A percentile compares a stretch with the other conserved stretches of the same genome.
phyloP scores from a whole-genome alignment of 1,284 basidiomycete genomes.

The Schizophyllum commune region DNA sequence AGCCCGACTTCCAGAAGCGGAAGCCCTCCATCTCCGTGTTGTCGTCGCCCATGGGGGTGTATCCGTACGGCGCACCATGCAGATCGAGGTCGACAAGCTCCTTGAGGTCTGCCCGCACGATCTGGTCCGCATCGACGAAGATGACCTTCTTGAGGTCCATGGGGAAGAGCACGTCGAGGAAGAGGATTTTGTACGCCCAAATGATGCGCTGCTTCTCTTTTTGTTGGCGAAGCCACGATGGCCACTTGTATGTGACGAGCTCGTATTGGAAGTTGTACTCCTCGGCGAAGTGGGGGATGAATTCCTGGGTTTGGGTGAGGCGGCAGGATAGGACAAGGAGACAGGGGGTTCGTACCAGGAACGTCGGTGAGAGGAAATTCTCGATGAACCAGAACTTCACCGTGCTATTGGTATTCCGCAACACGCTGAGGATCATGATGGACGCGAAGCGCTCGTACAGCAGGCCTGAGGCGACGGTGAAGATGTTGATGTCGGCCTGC shows the following conservation, averaged over 20 bases:
- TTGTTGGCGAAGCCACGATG: conserved; percentile 92
- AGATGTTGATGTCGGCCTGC: conserved; percentile 94
- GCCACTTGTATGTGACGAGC: conserved; percentile 98
- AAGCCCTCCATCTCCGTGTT: conserved; percentile 95
- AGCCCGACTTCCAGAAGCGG: conserved; percentile 96
- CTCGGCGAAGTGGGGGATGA: conserved; percentile 86
- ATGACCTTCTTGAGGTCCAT: conserved; percentile 98
- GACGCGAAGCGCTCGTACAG: conserved; percentile 98
- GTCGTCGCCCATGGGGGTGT: conserved; percentile 97
- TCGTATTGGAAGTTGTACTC: conserved; percentile 95
- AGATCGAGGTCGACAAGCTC: conserved; percentile 90
- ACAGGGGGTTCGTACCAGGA: conserved; percentile 54
- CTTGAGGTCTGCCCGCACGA: conserved; percentile 91
- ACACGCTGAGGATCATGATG: conserved; percentile 96
- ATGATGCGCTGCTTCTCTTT: conserved; percentile 97
- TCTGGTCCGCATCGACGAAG: conserved; percentile 97
- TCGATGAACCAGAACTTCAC: conserved; percentile 99
- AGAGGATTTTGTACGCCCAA: conserved; percentile 99
- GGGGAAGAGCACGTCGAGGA: conserved; percentile 97
- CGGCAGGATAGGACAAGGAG: neutral
- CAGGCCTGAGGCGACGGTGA: conserved; percentile 94
- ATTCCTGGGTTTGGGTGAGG: conserved; percentile 51
- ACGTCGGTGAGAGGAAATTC: conserved; percentile 97
- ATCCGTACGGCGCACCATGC: conserved; percentile 87
- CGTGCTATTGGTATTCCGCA: conserved; percentile 85